Base-by-base conservation (phyloP, 2,329 filamentous ascomycete species). In the Botrytis medusae region DNA sequence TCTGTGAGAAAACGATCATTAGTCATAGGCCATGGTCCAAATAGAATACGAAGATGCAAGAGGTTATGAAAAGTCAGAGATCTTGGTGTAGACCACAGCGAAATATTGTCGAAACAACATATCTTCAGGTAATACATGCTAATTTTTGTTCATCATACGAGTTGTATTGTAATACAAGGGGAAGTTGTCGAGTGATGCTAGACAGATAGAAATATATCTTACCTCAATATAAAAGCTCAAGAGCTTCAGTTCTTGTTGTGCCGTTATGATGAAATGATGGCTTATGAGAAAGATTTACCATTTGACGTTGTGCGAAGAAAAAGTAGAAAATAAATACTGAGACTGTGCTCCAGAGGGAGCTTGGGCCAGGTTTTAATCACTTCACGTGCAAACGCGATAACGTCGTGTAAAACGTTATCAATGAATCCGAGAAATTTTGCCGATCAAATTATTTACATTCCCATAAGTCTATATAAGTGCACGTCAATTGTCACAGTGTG, bases 41-140 rank as follows among this genome's bases (percentile, higher is more conserved):
- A 64, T 37, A 44, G n/a, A 25, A 46, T 16, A 60, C 42, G n/a
- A 32, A 48, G 51, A 20, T 67, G 62, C 40, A 60, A 68, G 14
- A 44, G n/a, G 42, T 42, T 40, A 22, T 70, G 54, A 42, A 57
- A 69, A 77, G 75, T 91, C 89, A 91, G 89, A 91, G 88, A 91
- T 91, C 89, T 91, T 91, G 89, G 89, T 91, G 87, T 89, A 89
- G 87, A 77, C 79, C 77, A 88, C 79, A 79, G 80, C 81, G 82
- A 83, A 83, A 86, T 84, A 88, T 88, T 87, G 89, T 83, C 81
- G 82, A 82, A 80, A 76, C 74, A 68, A 74, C 51, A 69, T 46
- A 71, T 76, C 74, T 79, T 84, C 82, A 81, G 82, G 81, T 83
- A 82, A 83, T 83, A 83, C 81, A 83, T 84, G 83, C 82, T 82